Evolutionary conservation across 192 early-diverging fungal genomes (phyloP).

Genomic region (Obelidium mucronatum): DNA sequence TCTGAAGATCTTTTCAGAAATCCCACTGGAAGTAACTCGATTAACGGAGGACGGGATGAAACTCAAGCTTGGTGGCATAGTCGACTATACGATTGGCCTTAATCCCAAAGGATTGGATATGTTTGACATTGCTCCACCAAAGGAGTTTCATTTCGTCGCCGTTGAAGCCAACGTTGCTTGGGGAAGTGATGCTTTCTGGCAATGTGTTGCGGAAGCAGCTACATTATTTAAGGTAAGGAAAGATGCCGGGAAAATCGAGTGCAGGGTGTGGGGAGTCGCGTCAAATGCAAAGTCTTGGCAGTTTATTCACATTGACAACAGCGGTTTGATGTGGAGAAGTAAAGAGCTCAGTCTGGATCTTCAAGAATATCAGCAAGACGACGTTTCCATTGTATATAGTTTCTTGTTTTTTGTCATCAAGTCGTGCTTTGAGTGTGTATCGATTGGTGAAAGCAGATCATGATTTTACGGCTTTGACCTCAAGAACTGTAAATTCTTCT

Average conservation of each 20-base stretch:
- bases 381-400: conserved; percentile 27
- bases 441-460: too few relatives aligned
- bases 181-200: conserved; percentile 40
- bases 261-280: conserved; percentile 44
- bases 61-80: conserved; percentile 29
- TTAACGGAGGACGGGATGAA: conserved; percentile 32
- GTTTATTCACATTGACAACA: conserved; percentile 40
- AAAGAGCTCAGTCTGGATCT: conserved; percentile 28
- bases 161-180: conserved; percentile 44
- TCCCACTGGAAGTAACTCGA: conserved; percentile 11
- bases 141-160: conserved; percentile 44
- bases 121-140: conserved; percentile 40
- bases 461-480: too few relatives aligned
- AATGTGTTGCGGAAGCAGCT: conserved; percentile 45
- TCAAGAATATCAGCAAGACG: conserved; percentile 33
- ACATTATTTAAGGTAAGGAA: conserved; percentile 43
- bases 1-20: conserved; percentile 35
- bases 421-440: conserved; percentile 40
- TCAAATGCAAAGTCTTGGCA: conserved; percentile 42
- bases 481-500: too few relatives aligned
- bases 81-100: conserved; percentile 44
- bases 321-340: conserved; percentile 32
- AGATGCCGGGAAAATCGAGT: conserved; percentile 44
- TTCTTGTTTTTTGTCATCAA: conserved; percentile 37
- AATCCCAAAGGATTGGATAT: conserved; percentile 38